phyloP scores from a whole-genome alignment of 2,329 filamentous ascomycete species.

The Xylaria sp. region DNA sequence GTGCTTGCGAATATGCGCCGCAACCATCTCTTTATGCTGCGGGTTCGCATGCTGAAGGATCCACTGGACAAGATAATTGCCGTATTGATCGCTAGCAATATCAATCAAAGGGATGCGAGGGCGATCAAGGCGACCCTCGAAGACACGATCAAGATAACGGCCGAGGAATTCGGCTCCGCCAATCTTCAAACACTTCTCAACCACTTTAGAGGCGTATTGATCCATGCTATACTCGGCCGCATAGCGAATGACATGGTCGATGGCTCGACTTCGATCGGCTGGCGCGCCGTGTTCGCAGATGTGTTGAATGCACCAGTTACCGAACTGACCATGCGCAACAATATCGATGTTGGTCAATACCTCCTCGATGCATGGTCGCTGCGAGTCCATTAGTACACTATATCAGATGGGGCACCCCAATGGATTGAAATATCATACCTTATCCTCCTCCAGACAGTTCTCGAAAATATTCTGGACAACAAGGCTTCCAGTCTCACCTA shows the following conservation, averaged over 20 bases:
- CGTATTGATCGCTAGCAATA: slow-evolving; percentile 97
- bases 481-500: slow-evolving; percentile 94
- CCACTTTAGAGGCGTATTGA: slow-evolving; percentile 97
- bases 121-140: slow-evolving; percentile 81
- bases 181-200: slow-evolving; percentile 98
- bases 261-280: slow-evolving; percentile 83
- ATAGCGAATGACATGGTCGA: slow-evolving; percentile 91
- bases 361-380: slow-evolving; percentile 96
- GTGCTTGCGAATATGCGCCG: slow-evolving; percentile 92
- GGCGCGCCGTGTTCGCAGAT: slow-evolving; percentile 95
- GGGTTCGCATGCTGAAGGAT: slow-evolving; percentile 82
- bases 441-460: slow-evolving; percentile 97
- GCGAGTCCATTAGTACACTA: slow-evolving; percentile 19
- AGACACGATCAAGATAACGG: slow-evolving; percentile 89
- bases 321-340: slow-evolving; percentile 94
- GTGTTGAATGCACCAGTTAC: slow-evolving; percentile 99
- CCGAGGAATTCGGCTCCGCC: slow-evolving; percentile 84
- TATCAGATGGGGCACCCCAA: neutral
- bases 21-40: slow-evolving; percentile 89
- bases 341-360: slow-evolving; percentile 93
- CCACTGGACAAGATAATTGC: slow-evolving; percentile 97
- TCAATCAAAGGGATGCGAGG: slow-evolving; percentile 96
- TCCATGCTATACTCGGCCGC: slow-evolving; percentile 97
- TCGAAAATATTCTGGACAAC: slow-evolving; percentile 99
- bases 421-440: slow-evolving; percentile 53